phyloP scores from a whole-genome alignment of 2,329 filamentous ascomycete species.

The Fusarium falciforme region DNA sequence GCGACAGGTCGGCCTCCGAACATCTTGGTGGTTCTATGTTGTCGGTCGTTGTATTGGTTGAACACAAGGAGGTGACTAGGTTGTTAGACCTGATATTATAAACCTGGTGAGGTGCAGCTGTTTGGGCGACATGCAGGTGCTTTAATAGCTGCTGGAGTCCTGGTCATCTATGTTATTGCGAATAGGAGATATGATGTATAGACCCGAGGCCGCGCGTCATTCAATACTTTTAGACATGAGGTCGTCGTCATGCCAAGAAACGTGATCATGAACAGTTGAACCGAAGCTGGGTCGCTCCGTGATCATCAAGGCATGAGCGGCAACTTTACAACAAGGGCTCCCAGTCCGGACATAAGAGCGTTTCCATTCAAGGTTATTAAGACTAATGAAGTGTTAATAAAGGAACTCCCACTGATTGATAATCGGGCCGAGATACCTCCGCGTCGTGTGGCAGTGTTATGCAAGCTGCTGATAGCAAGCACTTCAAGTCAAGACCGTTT shows the following conservation, averaged over 20 bases:
- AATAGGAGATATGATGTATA: background rate
- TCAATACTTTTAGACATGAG: background rate
- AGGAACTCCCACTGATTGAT: background rate
- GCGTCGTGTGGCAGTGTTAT: background rate
- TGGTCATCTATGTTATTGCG: background rate
- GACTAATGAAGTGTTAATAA: background rate
- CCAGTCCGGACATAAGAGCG: background rate
- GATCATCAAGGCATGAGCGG: background rate
- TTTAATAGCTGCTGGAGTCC: background rate
- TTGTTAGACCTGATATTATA: background rate
- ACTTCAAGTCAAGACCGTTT: background rate
- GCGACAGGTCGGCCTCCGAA: background rate
- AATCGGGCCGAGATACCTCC: background rate
- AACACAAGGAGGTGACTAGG: background rate
- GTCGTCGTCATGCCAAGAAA: background rate
- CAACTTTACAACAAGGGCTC: background rate
- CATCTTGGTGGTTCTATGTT: background rate
- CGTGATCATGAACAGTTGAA: background rate
- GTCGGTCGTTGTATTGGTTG: background rate
- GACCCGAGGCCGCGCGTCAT: background rate
- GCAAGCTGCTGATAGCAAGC: background rate
- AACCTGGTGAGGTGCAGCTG: background rate
- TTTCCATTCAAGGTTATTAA: background rate
- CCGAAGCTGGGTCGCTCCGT: background rate
- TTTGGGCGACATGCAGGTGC: background rate